Percentiles rank a stretch among this genome's conserved stretches.
These are phyloP conservation scores for Hygrocybe punicea DNA, from an alignment of 768 basidiomycete species.

Conservation along the genomic window DNA sequence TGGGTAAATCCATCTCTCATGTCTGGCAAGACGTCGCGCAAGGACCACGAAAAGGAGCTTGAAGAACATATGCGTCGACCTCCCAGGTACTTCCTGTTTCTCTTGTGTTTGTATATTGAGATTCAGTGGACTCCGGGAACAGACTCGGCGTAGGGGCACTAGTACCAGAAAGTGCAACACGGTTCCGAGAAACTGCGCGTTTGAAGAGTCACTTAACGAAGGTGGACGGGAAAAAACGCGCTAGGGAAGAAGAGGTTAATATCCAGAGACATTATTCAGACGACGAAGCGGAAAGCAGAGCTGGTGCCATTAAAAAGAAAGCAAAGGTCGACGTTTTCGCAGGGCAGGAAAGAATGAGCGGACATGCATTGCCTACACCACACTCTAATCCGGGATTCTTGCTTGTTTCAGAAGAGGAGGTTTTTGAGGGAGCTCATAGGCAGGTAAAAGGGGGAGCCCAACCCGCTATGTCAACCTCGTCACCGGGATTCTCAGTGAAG, in stretches of 20 bases:
- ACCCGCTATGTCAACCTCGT: neutral
- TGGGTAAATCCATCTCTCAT: conserved; percentile 64
- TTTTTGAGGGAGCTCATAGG: too few species aligned
- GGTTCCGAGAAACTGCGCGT: conserved; percentile 55
- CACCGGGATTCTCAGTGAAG: neutral
- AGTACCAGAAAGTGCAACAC: conserved; percentile 45
- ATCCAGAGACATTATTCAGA: conserved; percentile 28
- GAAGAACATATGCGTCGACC: conserved; percentile 67
- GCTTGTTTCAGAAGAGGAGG: neutral
- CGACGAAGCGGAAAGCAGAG: conserved; percentile 59
- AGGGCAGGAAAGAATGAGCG: neutral
- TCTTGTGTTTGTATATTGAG: neutral
- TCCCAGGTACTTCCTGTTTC: conserved; percentile 51
- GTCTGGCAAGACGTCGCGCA: conserved; percentile 35
- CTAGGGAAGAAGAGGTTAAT: conserved; percentile 40
- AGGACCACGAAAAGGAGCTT: conserved; percentile 51
- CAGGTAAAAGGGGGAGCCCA: too few species aligned
- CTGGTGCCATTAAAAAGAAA: conserved; percentile 58
- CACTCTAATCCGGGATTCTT: neutral
- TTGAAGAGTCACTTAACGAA: conserved; percentile 59
- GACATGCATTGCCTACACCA: neutral
- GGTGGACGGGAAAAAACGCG: conserved; percentile 44
- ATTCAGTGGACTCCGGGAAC: neutral
- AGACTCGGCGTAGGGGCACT: conserved; percentile 77
- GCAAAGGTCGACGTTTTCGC: conserved; percentile 55